Evolutionary conservation across 257 asterid species (phyloP), one percentile per base, ranked within the genome.

Genomic region (Rehmannia glutinosa): DNA sequence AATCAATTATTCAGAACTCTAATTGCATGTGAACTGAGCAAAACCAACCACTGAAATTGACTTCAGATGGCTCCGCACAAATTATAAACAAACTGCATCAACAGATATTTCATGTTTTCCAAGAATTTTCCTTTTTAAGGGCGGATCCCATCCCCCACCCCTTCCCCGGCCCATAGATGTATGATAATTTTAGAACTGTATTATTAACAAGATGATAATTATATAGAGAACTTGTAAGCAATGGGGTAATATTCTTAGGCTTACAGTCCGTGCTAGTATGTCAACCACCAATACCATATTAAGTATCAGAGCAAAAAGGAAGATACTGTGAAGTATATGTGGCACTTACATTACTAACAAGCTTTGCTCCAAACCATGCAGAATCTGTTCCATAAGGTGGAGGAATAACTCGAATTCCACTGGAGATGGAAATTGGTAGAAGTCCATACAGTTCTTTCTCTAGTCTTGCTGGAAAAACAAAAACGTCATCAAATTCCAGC

Each of bases 281-380:
- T 42, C 17, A 38, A 36, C 39, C 16, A 21, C 28, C 7, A 47
- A 16, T 11, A 38, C n/a, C n/a, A n/a, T n/a, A 24, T 45, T 19
- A 57, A 56, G 57, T 38, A 65, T 9, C 62, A 32, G 24, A 57
- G 43, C 12, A 16, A 47, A 39, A 42, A 11, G 19, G 36, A 19
- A 36, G 25, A 33, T 21, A 58, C 13, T 47, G 38, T 25, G 75
- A 5, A 42, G 17, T 41, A 19, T 19, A 57, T 56, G 27, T 11
- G 72, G 77, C 27, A 71, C 69, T 81, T 88, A 90, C 99, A 73
- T 90, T 90, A 92, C 96, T 83, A 62, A 93, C 73, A 65, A 86
- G 94, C 80, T 90, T 88, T 46, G 95, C 99, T 72, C 99, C 99
- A 54, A 76, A 84, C 99, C 99, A 93, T 15, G 90, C 96, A 71